Conservation (phyloP, 768 basidiomycete genomes). For the Basidioascus undulatus region DNA sequence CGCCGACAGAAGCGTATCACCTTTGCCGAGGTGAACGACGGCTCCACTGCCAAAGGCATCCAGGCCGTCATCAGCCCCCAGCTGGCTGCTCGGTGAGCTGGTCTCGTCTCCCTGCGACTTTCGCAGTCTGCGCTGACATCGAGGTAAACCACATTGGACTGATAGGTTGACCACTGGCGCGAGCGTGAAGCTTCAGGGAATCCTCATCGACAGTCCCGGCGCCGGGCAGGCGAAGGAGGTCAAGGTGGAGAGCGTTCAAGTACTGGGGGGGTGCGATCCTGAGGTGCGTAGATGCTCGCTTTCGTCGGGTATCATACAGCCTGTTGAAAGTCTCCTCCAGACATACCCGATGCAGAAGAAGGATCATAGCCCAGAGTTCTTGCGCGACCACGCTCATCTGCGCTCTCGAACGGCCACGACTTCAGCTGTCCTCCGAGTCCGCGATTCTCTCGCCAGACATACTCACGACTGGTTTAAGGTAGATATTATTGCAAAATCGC, state of each 20-base stretch:
- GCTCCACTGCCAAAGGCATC: slow-evolving; percentile 3
- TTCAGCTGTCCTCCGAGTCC: slow-evolving; percentile 49
- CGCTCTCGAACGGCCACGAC: slow-evolving; percentile 50
- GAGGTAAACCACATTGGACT: too few species aligned
- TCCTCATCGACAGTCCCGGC: slow-evolving; percentile 6
- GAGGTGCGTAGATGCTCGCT: slow-evolving; percentile 1
- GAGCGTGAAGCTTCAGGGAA: slow-evolving; percentile 7
- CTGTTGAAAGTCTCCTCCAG: slow-evolving; percentile 20
- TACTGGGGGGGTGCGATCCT: slow-evolving; percentile 11
- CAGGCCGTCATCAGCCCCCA: slow-evolving; percentile 12
- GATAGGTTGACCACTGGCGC: slow-evolving; percentile 3
- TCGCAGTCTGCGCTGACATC: too few species aligned
- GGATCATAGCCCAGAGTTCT: slow-evolving; percentile 44
- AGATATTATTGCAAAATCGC: too few species aligned
- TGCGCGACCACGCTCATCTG: slow-evolving; percentile 71
- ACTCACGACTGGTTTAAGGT: slow-evolving; percentile 54
- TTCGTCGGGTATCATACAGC: background rate
- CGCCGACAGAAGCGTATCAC: slow-evolving; percentile 12
- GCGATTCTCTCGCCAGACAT: slow-evolving; percentile 31
- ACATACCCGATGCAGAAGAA: slow-evolving; percentile 84
- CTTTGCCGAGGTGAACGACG: slow-evolving; percentile 12
- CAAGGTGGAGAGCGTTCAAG: slow-evolving; percentile 5
- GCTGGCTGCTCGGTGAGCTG: slow-evolving; percentile 2
- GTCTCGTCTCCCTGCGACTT: background rate
- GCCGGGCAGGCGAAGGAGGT: slow-evolving; percentile 8